Conservation (phyloP, 768 basidiomycete species). For the Boletus patriciae region DNA sequence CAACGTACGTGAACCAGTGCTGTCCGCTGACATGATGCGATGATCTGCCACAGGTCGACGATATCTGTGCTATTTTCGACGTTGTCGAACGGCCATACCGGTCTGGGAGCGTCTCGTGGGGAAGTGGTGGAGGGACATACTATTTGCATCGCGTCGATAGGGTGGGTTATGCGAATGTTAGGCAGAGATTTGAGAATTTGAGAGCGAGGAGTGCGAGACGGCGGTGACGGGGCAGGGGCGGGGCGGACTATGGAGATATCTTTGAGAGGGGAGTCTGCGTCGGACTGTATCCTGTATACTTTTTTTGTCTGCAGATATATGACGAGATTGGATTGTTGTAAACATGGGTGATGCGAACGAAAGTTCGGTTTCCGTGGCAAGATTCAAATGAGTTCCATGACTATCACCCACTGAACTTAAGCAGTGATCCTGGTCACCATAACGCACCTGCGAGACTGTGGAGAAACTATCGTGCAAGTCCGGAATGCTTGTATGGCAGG, state of each 20-base stretch:
- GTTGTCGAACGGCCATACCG: constrained; percentile 66
- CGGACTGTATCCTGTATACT: constrained; percentile 3
- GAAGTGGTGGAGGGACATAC: constrained; percentile 64
- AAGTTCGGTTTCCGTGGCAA: too few relatives aligned
- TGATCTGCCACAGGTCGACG: constrained; percentile 54
- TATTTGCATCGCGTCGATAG: constrained; percentile 79
- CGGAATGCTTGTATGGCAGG: too few relatives aligned
- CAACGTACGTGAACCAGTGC: constrained; percentile 53
- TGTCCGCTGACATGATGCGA: background rate
- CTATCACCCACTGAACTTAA: too few relatives aligned
- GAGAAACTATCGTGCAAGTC: too few relatives aligned
- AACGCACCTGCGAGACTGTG: too few relatives aligned
- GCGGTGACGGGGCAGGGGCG: constrained; percentile 10
- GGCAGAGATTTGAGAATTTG: constrained; percentile 54
- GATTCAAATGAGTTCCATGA: too few relatives aligned
- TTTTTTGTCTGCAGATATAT: background rate
- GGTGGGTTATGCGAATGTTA: constrained; percentile 61
- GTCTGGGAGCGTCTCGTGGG: constrained; percentile 82
- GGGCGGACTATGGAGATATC: background rate
- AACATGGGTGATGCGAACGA: background rate
- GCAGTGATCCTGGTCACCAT: too few relatives aligned
- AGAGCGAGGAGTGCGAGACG: constrained; percentile 32
- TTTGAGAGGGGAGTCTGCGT: constrained; percentile 1
- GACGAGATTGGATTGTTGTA: background rate
- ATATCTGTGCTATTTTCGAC: constrained; percentile 81